Conservation (phyloP, 202 grass and related monocot species). For the Eragrostis tef region DNA sequence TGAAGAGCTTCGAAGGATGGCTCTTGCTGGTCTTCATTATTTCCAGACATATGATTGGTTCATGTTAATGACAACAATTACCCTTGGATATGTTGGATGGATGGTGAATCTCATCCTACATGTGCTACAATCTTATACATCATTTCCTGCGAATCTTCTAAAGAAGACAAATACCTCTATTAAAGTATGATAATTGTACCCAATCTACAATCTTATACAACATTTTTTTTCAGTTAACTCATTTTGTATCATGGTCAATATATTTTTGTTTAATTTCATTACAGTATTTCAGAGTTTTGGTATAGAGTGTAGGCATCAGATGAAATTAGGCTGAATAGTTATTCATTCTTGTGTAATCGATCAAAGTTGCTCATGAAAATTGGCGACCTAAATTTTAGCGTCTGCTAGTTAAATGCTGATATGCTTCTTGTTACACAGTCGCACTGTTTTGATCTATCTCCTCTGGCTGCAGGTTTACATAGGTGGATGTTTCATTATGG, state of each 20-base stretch:
- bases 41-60: constrained; percentile 99
- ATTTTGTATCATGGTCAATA: constrained; percentile 14
- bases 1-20: constrained; percentile 75
- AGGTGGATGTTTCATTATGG: constrained; percentile 72
- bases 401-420: constrained; percentile 26
- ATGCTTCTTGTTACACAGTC: constrained; percentile 12
- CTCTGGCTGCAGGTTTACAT: constrained; percentile 75
- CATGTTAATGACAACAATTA: constrained; percentile 93
- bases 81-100: constrained; percentile 97
- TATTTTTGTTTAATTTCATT: constrained; percentile 18
- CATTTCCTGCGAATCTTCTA: constrained; percentile 49
- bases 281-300: background rate
- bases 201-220: too few relatives aligned
- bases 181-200: constrained; percentile 9
- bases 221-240: constrained; percentile 35
- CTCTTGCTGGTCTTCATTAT: constrained; percentile 93
- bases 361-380: constrained; percentile 25
- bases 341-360: constrained; percentile 10
- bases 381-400: constrained; percentile 17
- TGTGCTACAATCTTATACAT: constrained; percentile 84
- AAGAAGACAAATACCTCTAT: constrained; percentile 59
- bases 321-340: constrained; percentile 12
- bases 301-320: constrained; percentile 14
- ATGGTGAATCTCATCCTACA: constrained; percentile 87
- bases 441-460: constrained; percentile 43